Evolutionary conservation across 257 asterid genomes (phyloP).

Genomic region (Jaltomata sinuosa): DNA sequence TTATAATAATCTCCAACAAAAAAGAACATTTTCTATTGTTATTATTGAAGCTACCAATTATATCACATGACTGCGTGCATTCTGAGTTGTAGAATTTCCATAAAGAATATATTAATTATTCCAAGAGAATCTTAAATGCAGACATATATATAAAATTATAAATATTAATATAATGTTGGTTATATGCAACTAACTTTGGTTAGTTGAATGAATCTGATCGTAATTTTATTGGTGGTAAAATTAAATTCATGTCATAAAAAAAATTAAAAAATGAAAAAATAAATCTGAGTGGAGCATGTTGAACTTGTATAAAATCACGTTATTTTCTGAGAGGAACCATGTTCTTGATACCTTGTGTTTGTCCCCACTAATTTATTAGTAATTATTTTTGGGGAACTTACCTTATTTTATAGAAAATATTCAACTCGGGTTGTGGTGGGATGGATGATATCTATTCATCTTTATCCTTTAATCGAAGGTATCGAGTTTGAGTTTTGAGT

Average conservation of each 20-base stretch:
- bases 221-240: not conserved
- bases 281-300: not conserved
- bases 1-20: no score
- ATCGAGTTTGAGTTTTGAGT: not conserved
- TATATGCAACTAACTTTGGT: not conserved
- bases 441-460: not conserved
- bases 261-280: not conserved
- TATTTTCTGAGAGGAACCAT: not conserved
- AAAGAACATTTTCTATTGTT: not conserved
- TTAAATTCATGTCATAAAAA: not conserved
- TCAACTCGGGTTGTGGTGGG: not conserved
- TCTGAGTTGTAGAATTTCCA: not conserved
- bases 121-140: not conserved
- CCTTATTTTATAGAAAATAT: no score
- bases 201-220: not conserved
- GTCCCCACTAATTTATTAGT: not conserved
- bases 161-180: not conserved
- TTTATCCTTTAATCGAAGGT: not conserved
- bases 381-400: not conserved
- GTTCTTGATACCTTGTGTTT: not conserved
- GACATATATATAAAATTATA: not conserved
- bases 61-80: not conserved
- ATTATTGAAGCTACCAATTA: not conserved
- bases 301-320: not conserved
- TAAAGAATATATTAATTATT: not conserved